phyloP scores from a whole-genome alignment of 129 eudicot genomes.

The Dittrichia graveolens region DNA sequence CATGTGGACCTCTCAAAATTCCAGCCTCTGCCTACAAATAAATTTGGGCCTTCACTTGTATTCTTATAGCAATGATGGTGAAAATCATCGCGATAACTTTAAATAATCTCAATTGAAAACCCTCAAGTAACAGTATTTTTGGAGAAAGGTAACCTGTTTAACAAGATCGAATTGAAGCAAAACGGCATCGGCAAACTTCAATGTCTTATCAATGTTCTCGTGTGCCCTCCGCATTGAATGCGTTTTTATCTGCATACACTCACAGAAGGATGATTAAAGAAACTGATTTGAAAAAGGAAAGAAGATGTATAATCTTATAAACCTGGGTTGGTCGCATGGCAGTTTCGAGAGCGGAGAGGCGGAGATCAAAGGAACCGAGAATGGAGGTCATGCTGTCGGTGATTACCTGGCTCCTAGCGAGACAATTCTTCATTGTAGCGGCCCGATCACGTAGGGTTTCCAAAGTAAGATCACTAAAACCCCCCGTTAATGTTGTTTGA shows the following conservation, averaged over 20 bases:
- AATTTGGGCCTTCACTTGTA: not conserved
- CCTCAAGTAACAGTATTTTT: not conserved
- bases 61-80: not conserved
- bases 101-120: not conserved
- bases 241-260: conserved; percentile 54
- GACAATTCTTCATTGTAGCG: conserved; percentile 62
- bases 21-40: conserved; percentile 73
- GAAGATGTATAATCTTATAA: not conserved
- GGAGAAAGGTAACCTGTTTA: conserved; percentile 55
- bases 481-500: conserved; percentile 32
- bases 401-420: conserved; percentile 66
- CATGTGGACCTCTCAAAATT: conserved; percentile 86
- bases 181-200: conserved; percentile 68
- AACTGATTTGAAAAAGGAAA: not conserved
- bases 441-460: conserved; percentile 77
- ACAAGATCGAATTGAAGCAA: conserved; percentile 64
- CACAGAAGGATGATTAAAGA: not conserved
- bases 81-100: not conserved
- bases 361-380: conserved; percentile 91
- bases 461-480: conserved; percentile 40
- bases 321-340: conserved; percentile 99
- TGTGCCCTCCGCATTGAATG: conserved; percentile 91
- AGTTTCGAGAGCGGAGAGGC: conserved; percentile 94
- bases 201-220: conserved; percentile 83
- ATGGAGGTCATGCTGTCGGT: conserved; percentile 80